Conservation (phyloP, 192 early-diverging fungal genomes). For the Gonapodya prolifera region DNA sequence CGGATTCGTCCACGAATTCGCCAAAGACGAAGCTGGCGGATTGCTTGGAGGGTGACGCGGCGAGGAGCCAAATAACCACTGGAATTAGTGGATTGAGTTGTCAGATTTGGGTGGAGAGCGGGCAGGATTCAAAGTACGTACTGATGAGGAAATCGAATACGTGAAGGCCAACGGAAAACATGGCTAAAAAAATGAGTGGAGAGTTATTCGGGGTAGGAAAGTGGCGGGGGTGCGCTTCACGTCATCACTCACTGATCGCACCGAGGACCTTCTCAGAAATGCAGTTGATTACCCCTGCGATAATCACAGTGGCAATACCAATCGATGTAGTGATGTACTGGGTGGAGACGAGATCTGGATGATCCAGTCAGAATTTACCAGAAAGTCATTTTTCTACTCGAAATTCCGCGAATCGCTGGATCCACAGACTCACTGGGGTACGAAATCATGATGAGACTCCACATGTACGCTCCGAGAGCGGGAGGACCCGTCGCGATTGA, state of each 20-base stretch:
- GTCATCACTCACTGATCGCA: not conserved
- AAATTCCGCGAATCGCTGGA: too few relatives aligned
- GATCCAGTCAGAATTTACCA: too few relatives aligned
- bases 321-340: not conserved
- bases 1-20: conserved; percentile 17
- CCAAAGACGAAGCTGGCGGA: conserved; percentile 15
- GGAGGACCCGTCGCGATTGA: not conserved
- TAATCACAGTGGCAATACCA: not conserved
- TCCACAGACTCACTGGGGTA: not conserved
- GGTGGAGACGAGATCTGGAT: not conserved
- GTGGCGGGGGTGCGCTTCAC: too few relatives aligned
- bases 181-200: not conserved
- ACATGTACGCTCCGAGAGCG: not conserved
- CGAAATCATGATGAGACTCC: not conserved
- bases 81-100: too few relatives aligned
- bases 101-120: too few relatives aligned
- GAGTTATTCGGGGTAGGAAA: not conserved
- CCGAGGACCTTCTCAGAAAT: not conserved
- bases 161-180: not conserved
- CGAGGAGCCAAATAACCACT: conserved; percentile 21
- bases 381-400: too few relatives aligned
- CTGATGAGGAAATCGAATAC: not conserved
- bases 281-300: not conserved
- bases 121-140: too few relatives aligned
- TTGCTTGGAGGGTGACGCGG: conserved; percentile 9